phyloP scores from a whole-genome alignment of 352 stramenopile genomes.

The Phytophthora vignae region DNA sequence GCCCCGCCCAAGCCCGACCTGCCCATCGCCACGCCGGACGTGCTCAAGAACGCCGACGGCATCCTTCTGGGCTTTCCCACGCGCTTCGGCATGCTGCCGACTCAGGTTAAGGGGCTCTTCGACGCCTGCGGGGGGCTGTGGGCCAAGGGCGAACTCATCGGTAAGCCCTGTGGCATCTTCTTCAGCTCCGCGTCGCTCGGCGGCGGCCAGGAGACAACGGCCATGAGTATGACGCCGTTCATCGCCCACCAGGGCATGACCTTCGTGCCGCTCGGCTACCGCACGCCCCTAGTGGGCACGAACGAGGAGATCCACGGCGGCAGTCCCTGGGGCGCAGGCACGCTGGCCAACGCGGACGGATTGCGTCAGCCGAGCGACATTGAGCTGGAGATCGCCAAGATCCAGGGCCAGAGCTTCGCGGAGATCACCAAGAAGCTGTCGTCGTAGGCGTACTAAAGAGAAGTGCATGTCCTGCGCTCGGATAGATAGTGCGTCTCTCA shows the following conservation, averaged over 20 bases:
- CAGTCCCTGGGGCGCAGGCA: slow-evolving; percentile 80
- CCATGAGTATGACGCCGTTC: slow-evolving; percentile 80
- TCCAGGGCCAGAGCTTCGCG: slow-evolving; percentile 85
- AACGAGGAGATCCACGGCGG: slow-evolving; percentile 73
- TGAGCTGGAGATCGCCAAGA: slow-evolving; percentile 72
- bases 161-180: slow-evolving; percentile 87
- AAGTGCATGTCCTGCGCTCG: too few relatives aligned
- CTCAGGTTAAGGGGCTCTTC: slow-evolving; percentile 89
- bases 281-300: slow-evolving; percentile 48
- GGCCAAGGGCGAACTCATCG: slow-evolving; percentile 69
- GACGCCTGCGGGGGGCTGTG: slow-evolving; percentile 83
- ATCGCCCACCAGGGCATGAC: slow-evolving; percentile 89
- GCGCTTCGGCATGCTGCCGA: slow-evolving; percentile 76
- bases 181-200: slow-evolving; percentile 70
- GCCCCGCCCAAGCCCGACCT: slow-evolving; percentile 69
- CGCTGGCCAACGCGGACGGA: slow-evolving; percentile 77
- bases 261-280: slow-evolving; percentile 84
- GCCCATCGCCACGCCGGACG: slow-evolving; percentile 63
- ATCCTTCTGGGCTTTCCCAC: slow-evolving; percentile 87
- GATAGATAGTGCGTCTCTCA: too few relatives aligned
- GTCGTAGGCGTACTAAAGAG: slow-evolving; percentile 6
- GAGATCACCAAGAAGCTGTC: slow-evolving; percentile 78
- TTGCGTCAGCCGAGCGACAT: slow-evolving; percentile 77
- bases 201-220: slow-evolving; percentile 88
- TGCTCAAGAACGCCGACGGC: slow-evolving; percentile 76